Evolutionary conservation across 1,139 yeast species (phyloP), one percentile per base, ranked within the genome.

Genomic region (Geotrichum aggregatum): DNA sequence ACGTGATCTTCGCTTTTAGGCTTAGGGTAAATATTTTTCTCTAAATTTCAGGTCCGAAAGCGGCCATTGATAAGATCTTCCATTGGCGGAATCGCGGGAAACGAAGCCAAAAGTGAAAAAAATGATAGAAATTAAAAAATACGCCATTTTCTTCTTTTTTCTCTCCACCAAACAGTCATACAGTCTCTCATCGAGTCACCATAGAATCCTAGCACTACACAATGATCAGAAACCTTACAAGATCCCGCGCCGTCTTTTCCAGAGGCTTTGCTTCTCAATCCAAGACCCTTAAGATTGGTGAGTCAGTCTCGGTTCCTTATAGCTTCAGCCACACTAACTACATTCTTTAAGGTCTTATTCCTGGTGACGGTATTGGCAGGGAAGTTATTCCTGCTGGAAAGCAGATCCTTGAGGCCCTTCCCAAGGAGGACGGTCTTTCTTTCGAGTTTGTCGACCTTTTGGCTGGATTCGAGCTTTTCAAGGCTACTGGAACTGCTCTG

Each of bases 291-390:
- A 61, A 60, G 52, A 67, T 67, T 53, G 70, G 68, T 47, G 47
- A 13, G 61, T 54, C 30, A 19, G 22, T 14, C 14, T n/a, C 14
- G 28, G 5, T 21, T 39, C 34, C 36, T 34, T 21, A 21, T 39
- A 31, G 48, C 28, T 24, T 24, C 8, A 8, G 5, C 8, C 45
- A 24, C n/a, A 13, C 19, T 28, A 18, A 36, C 36, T 30, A n/a
- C 16, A 16, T 38, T 21, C 35, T 10, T 28, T 47, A 63, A 58
- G 83, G 85, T 57, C 78, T 92, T 66, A 89, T 92, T 64, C 96
- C 98, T 50, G 98, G 98, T 68, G 98, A 92, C 69, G 98, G 98
- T 59, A 92, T 92, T 64, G 98, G 98, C 53, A 82, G 87, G 66
- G 98, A 92, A 72, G 98, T 92, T 49, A 89, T 92, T 58, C 98